Evolutionary conservation across 176 grass and related monocot species (phyloP).

Genomic region (Eleusine coracana): DNA sequence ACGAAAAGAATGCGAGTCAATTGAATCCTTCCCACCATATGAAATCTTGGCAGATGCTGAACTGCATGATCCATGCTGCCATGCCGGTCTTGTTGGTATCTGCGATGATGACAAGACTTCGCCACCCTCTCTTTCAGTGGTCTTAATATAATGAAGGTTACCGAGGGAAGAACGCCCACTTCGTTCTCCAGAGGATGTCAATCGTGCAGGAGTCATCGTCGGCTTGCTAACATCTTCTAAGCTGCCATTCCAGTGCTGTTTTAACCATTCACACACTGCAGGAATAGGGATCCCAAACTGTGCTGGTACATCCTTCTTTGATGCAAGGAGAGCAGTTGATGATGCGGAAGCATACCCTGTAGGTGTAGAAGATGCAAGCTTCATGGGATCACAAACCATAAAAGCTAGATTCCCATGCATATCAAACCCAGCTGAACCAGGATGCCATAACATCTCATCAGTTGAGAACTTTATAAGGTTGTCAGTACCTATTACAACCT

Average conservation of each 20-base stretch:
- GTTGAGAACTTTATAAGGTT: conserved; percentile 93
- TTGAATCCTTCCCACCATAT: conserved; percentile 47
- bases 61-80: conserved; percentile 63
- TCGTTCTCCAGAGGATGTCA: conserved; percentile 57
- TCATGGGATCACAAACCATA: conserved; percentile 95
- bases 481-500: conserved; percentile 85
- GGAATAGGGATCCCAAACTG: conserved; percentile 89
- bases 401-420: conserved; percentile 88
- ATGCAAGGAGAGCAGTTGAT: conserved; percentile 51
- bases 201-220: conserved; percentile 59
- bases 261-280: conserved; percentile 83
- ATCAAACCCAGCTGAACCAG: conserved; percentile 96
- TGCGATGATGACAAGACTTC: conserved; percentile 40
- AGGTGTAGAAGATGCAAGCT: conserved; percentile 80
- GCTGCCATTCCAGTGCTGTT: conserved; percentile 84
- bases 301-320: conserved; percentile 65
- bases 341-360: conserved; percentile 68
- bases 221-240: conserved; percentile 92
- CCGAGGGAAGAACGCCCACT: conserved; percentile 52
- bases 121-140: conserved; percentile 44
- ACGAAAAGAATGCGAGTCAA: conserved; percentile 42
- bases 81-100: conserved; percentile 40
- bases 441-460: conserved; percentile 70
- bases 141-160: conserved; percentile 44
- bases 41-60: conserved; percentile 67